These are phyloP conservation scores for Fomes fomentarius DNA, from an alignment of 1,284 basidiomycete species.

Conservation along the genomic window DNA sequence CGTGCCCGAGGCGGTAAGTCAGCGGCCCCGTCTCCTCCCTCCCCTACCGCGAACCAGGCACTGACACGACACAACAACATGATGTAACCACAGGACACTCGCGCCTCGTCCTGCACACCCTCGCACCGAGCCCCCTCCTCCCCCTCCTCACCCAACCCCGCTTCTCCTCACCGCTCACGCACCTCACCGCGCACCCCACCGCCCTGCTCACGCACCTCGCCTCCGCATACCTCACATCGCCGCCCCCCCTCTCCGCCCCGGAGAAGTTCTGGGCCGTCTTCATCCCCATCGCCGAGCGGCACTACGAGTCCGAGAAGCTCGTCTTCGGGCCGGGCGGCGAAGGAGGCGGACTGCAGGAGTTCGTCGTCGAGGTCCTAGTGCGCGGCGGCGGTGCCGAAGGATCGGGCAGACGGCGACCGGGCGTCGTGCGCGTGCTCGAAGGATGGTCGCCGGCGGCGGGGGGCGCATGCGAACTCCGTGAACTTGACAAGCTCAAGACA, in stretches of 20 bases:
- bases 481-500: slow-evolving; percentile 50
- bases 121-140: slow-evolving; percentile 53
- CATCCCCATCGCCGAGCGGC: slow-evolving; percentile 63
- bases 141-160: slow-evolving; percentile 60
- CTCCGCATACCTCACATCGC: slow-evolving; percentile 65
- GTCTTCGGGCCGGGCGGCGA: slow-evolving; percentile 59
- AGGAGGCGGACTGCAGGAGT: slow-evolving; percentile 51
- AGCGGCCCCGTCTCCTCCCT: not conserved
- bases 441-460: slow-evolving; percentile 51
- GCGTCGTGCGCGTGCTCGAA: slow-evolving; percentile 63
- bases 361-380: slow-evolving; percentile 66
- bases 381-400: slow-evolving; percentile 42
- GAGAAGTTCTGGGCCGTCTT: slow-evolving; percentile 79
- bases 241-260: slow-evolving; percentile 62
- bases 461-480: slow-evolving; percentile 48
- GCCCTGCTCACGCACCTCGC: slow-evolving; percentile 66
- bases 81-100: slow-evolving; percentile 61
- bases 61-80: too few species aligned
- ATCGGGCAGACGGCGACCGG: slow-evolving; percentile 49
- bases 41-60: too few species aligned
- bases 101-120: slow-evolving; percentile 67
- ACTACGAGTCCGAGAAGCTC: slow-evolving; percentile 59
- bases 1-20: slow-evolving; percentile 50
- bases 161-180: slow-evolving; percentile 69
- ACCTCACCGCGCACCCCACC: slow-evolving; percentile 69